Evolutionary conservation across 495 filamentous ascomycete species (phyloP), one percentile per base, ranked within the genome.

Genomic region (Aspergillus saccharolyticus): DNA sequence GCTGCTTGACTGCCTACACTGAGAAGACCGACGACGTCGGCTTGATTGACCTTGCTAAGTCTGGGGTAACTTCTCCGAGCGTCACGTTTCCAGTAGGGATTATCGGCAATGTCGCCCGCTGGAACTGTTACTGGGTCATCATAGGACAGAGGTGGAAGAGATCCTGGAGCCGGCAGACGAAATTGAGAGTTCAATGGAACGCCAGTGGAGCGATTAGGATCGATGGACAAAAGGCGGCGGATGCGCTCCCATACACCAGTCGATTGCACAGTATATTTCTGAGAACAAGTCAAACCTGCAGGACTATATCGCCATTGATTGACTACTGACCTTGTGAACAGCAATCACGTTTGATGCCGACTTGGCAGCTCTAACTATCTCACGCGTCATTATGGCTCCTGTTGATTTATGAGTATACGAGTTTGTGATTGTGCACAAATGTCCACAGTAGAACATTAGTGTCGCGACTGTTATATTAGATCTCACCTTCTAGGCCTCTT

Each of bases 191-290:
- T 97, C 58, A 99, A 76, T 18, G 95, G 95, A 10, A 97, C 73
- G 70, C 95, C 95, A 61, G 85, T 89, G 45, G 91, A 96, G 59
- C 95, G 91, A 63, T 89, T 85, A 10, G 95, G 85, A 71, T 96
- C 94, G 60, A 99, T 70, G 55, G 93, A 83, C 59, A 96, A 74
- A 54, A 83, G 69, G 50, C 84, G 81, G 65, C 91, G 90, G 67
- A 99, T 78, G 51, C 80, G 78, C 61, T 91, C 91, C 89, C 92
- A 97, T 71, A 97, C 77, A 39, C 95, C 95, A 8, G 79, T 83
- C 25, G 94, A 93, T 63, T 94, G 90, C 60, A 99, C 80, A n/a
- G 92, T 92, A 74, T 97, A 94, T 91, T 97, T 97, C 94, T 98
- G 50, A 48, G n/a, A 14, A 18, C 20, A 48, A n/a, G 16, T 21